These are phyloP conservation scores for Wickerhamiella brachini DNA, from an alignment of 805 yeast genomes.

Conservation along the genomic window DNA sequence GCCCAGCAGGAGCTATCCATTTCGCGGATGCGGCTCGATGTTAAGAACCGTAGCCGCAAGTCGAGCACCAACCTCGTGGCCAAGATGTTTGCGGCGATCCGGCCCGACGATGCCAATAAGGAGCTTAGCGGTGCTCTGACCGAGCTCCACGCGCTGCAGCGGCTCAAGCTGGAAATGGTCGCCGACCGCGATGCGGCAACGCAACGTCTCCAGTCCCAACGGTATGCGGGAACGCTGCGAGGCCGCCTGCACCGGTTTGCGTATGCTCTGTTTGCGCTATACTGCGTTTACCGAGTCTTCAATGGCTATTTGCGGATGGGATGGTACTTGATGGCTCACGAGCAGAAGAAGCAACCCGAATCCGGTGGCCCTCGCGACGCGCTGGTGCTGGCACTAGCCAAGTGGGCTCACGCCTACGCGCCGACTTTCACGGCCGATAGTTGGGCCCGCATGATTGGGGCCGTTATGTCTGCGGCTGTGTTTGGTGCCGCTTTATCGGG, in stretches of 20 bases:
- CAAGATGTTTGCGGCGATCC: slow-evolving; percentile 12
- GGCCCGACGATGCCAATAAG: slow-evolving; percentile 11
- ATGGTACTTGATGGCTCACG: slow-evolving; percentile 15
- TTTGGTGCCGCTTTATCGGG: slow-evolving; percentile 26
- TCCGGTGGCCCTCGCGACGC: slow-evolving; percentile 17
- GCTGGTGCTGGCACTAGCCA: slow-evolving; percentile 13
- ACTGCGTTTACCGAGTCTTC: slow-evolving; percentile 29
- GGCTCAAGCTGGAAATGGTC: slow-evolving; percentile 22
- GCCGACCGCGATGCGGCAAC: slow-evolving; percentile 20
- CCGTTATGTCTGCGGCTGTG: slow-evolving; percentile 27
- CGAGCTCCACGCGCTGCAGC: slow-evolving; percentile 25
- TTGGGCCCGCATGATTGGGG: slow-evolving; percentile 29
- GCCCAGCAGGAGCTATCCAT: slow-evolving; percentile 17
- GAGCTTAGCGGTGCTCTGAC: slow-evolving; percentile 12
- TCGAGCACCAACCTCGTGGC: slow-evolving; percentile 21
- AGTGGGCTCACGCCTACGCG: slow-evolving; percentile 6
- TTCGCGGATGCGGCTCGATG: slow-evolving; percentile 18
- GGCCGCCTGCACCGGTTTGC: slow-evolving; percentile 21
- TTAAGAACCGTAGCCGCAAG: slow-evolving; percentile 1
- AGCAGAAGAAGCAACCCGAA: slow-evolving; percentile 2
- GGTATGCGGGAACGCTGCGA: slow-evolving; percentile 17
- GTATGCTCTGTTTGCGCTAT: slow-evolving; percentile 25
- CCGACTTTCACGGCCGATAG: slow-evolving; percentile 21
- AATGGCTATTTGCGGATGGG: slow-evolving; percentile 19
- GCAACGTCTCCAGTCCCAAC: slow-evolving; percentile 18